Evolutionary conservation across 2,329 filamentous ascomycete genomes (phyloP), one percentile per base, ranked within the genome.

Genomic region (Xylariales sp.): DNA sequence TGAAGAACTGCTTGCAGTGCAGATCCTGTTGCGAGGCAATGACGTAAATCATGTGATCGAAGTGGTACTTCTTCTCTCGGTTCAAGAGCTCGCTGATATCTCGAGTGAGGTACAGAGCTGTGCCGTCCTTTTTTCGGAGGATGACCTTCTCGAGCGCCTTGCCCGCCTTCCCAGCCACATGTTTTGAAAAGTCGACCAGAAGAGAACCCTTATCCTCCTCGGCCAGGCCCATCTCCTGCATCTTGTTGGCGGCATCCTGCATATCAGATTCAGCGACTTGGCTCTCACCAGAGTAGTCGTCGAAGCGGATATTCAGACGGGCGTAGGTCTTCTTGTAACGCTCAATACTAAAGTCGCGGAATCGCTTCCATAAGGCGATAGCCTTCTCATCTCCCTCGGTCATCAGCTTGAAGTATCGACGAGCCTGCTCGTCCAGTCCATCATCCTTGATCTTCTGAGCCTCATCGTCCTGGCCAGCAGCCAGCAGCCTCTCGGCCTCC

Each of bases 11-110:
- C 54, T 79, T 78, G 41, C 88, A 71, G 56, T 89, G 85, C 10
- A 85, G 69, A 52, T 86, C 83, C 54, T 89, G 84, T 48, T 82
- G 77, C 16, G 76, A 80, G 1, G 84, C 83, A 21, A 88, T 79
- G 8, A 89, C 84, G 54, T 88, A 89, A 47, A 88, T 83, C 83
- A 89, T 86, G 58, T 86, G 79, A 64, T 89, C 84, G 52, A 86
- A 88, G 9, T 79, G 60, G 64, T 71, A 71, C 48, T 73, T 73
- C 34, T 75, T 68, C 31, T 70, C 66, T 42, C 86, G 78, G 54
- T 80, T 76, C 40, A 88, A 64, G 20, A 87, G 75, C 55, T 88
- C 84, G 51, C 81, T 84, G 47, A 90, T 84, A 60, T 91, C 85
- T 50, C 86, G 79, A 38, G 86, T 87, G 34, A 90, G 73, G 58